Conservation (phyloP, 345 rosid genomes). For the Lepidium sativum region DNA sequence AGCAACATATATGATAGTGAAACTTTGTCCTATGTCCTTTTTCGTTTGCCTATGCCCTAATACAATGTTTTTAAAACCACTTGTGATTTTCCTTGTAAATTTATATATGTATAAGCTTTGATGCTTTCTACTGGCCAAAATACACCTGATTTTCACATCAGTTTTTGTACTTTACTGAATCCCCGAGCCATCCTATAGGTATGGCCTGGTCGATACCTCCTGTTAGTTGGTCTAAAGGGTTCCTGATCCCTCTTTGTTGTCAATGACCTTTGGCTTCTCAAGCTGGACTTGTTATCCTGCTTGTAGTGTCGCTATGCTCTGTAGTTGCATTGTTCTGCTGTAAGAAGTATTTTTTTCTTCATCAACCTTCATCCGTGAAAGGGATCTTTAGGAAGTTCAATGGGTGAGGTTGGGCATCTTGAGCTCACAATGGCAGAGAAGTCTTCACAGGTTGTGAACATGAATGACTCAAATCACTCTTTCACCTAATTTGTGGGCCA, state of each 20-base stretch:
- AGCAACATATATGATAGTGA: background rate
- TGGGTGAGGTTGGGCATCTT: slow-evolving; percentile 14
- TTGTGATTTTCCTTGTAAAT: background rate
- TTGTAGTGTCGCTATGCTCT: slow-evolving; percentile 13
- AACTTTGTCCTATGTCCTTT: background rate
- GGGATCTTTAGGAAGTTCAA: slow-evolving; percentile 40
- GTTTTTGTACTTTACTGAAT: slow-evolving; percentile 35
- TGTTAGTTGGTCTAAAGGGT: slow-evolving; percentile 44
- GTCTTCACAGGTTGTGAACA: slow-evolving; percentile 31
- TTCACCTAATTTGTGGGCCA: slow-evolving; percentile 35
- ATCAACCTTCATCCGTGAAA: slow-evolving; percentile 30
- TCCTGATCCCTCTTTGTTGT: slow-evolving; percentile 40
- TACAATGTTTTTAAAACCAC: background rate
- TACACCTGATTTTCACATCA: slow-evolving; percentile 27
- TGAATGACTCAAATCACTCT: slow-evolving; percentile 37
- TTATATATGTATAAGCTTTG: background rate
- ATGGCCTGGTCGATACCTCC: slow-evolving; percentile 42
- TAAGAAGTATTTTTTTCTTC: slow-evolving; percentile 29
- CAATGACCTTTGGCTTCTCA: slow-evolving; percentile 28
- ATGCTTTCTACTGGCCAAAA: background rate
- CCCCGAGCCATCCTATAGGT: slow-evolving; percentile 35
- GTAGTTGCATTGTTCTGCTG: slow-evolving; percentile 27
- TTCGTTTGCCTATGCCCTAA: background rate
- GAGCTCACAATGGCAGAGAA: slow-evolving; percentile 41
- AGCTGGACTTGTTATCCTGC: slow-evolving; percentile 21